phyloP scores from a whole-genome alignment of 495 filamentous ascomycete species.

The Glonium stellatum region DNA sequence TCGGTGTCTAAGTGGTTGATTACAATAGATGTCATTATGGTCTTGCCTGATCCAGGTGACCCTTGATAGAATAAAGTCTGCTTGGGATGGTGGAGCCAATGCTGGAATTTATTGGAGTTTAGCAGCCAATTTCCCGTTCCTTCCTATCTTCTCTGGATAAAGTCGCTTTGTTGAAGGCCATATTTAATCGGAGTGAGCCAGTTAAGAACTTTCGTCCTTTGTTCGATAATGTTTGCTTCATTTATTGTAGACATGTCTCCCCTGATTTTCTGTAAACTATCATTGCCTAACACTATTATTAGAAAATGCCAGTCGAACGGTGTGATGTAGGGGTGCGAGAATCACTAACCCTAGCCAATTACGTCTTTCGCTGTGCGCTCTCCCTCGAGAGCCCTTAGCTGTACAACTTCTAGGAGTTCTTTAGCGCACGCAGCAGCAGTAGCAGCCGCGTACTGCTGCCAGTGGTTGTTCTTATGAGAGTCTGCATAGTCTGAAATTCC shows the following conservation, averaged over 20 bases:
- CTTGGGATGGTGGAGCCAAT: not conserved
- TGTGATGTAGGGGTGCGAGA: conserved; percentile 1
- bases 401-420: too few relatives aligned
- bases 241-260: too few relatives aligned
- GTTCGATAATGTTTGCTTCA: not conserved
- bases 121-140: not conserved
- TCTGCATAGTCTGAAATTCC: conserved; percentile 34
- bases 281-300: too few relatives aligned
- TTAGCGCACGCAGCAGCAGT: conserved; percentile 29
- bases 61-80: not conserved
- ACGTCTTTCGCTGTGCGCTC: too few relatives aligned
- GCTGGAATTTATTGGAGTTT: not conserved
- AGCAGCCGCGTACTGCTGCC: conserved; percentile 24
- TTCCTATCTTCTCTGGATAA: not conserved
- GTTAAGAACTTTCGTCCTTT: not conserved
- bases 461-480: conserved; percentile 30
- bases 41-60: not conserved
- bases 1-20: not conserved
- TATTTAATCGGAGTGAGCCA: not conserved
- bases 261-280: too few relatives aligned
- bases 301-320: too few relatives aligned
- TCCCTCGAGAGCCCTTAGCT: too few relatives aligned
- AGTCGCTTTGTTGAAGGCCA: not conserved
- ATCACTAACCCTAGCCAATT: too few relatives aligned
- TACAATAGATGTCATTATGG: not conserved